Percentiles rank a stretch among this genome's conserved stretches.
phyloP scores from a whole-genome alignment of 2,329 filamentous ascomycete species.

The Thermothelomyces thermophilus region DNA sequence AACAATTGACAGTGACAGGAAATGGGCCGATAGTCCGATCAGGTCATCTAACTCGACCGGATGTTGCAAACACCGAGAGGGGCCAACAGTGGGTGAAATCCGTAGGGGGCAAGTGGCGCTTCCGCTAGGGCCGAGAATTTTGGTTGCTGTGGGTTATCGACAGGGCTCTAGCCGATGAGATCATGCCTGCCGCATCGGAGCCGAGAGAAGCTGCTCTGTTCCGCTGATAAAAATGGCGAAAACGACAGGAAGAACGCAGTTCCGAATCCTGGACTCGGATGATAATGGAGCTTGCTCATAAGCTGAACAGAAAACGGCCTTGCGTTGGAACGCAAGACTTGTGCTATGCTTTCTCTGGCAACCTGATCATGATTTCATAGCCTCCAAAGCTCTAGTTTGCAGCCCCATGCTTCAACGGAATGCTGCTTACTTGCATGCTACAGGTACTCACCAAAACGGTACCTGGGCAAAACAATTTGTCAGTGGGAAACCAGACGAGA shows the following conservation, averaged over 20 bases:
- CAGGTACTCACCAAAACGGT: no score
- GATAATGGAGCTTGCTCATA: no score
- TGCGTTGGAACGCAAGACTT: not conserved
- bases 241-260: not conserved
- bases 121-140: conserved; percentile 14
- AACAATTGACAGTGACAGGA: not conserved
- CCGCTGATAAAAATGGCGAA: not conserved
- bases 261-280: no score
- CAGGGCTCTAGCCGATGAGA: conserved; percentile 13
- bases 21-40: conserved; percentile 14
- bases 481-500: no score
- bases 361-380: conserved; percentile 22
- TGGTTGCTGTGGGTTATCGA: conserved; percentile 15
- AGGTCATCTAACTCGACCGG: conserved; percentile 24
- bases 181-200: conserved; percentile 12
- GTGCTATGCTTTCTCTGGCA: no score
- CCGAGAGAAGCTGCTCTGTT: not conserved
- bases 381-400: not conserved
- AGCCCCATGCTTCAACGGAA: not conserved
- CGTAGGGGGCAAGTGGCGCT: conserved; percentile 7
- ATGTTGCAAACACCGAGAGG: conserved; percentile 18
- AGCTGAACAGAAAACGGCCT: no score
- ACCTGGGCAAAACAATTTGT: no score
- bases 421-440: conserved; percentile 1
- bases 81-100: conserved; percentile 7